A percentile compares a stretch with the other conserved stretches of the same genome.
Conservation (phyloP, 2,329 filamentous ascomycete species). For the Didymella keratinophila region DNA sequence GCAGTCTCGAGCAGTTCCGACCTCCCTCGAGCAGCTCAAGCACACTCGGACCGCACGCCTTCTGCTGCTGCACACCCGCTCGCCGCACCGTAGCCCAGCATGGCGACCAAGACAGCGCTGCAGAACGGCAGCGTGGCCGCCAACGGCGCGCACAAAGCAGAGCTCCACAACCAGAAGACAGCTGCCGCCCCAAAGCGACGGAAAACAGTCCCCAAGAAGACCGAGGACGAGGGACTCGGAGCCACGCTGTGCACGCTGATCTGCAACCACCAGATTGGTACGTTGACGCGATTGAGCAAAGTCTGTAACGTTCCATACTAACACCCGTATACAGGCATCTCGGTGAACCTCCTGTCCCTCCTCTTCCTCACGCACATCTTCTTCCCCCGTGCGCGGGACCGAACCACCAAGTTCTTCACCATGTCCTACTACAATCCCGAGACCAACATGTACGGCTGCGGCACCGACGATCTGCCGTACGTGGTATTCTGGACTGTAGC, state of each 20-base stretch:
- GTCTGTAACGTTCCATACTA: too few relatives aligned
- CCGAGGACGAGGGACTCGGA: slow-evolving; percentile 68
- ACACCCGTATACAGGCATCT: slow-evolving; percentile 67
- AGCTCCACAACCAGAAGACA: slow-evolving; percentile 23
- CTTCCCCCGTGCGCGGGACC: slow-evolving; percentile 79
- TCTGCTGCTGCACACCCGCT: background rate
- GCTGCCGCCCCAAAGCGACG: slow-evolving; percentile 27
- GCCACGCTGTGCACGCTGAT: slow-evolving; percentile 72
- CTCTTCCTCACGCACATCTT: slow-evolving; percentile 82
- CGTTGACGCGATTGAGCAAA: slow-evolving; percentile 38
- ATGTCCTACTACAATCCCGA: slow-evolving; percentile 81
- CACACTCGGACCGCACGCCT: background rate
- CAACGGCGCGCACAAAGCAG: slow-evolving; percentile 19
- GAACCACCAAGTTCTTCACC: slow-evolving; percentile 87
- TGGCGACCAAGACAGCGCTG: slow-evolving; percentile 28
- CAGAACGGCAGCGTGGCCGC: slow-evolving; percentile 23
- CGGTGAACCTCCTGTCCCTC: slow-evolving; percentile 83
- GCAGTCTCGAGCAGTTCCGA: background rate
- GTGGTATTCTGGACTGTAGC: slow-evolving; percentile 80
- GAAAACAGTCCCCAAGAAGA: slow-evolving; percentile 54
- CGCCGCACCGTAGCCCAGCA: slow-evolving; percentile 15
- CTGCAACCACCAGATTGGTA: slow-evolving; percentile 83
- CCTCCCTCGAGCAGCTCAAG: background rate
- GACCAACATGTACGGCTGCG: slow-evolving; percentile 75
- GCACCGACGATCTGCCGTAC: slow-evolving; percentile 80